Base-by-base conservation (phyloP, 176 grass and related monocot genomes). In the Lolium perenne region DNA sequence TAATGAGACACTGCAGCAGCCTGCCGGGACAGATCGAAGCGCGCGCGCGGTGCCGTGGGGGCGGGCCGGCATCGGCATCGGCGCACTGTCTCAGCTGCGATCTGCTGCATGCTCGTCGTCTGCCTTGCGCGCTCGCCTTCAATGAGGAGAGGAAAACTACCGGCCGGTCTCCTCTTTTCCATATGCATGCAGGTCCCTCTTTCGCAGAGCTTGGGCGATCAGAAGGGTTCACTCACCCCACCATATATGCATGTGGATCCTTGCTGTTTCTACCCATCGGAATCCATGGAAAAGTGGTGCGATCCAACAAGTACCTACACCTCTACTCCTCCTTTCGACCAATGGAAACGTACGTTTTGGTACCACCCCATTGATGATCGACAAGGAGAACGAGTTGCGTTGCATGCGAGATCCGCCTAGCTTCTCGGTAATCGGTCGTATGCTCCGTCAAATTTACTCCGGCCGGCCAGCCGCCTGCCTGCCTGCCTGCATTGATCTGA, bases 201-300 rank as follows among this genome's bases (percentile, higher is more conserved):
- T 17, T 20, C 38, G 38, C 43, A 26, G 46, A 50, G 21, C 59
- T 11, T 12, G 62, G 26, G 5, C 26, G 62, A 65, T 65, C 25
- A 12, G 12, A 65, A 65, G 35, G 17, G 10, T 11, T 13, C 71
- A 29, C 22, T 51, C 46, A 7, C 48, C 72, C 72, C 72, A 75
- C 72, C 47, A 25, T 12, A 25, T 10, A 25, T 10, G 68, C 40
- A 75, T 75, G 72, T 75, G 72, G 47, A 75, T 75, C 72, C 72
- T 75, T 75, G 71, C 72, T 23, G 72, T 75, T 75, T 75, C 14
- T 75, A 75, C 72, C 22, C 47, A 76, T 76, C 14, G 49, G 25
- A 76, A 20, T 8, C 74, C 74, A 16, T 76, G 49, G 74, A 76
- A 9, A 76, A 76, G 55, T 55, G 74, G 74, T 55, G 74, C 74